Evolutionary conservation across 2,329 filamentous ascomycete genomes (phyloP).

Genomic region (Cryphonectria nitschkei): DNA sequence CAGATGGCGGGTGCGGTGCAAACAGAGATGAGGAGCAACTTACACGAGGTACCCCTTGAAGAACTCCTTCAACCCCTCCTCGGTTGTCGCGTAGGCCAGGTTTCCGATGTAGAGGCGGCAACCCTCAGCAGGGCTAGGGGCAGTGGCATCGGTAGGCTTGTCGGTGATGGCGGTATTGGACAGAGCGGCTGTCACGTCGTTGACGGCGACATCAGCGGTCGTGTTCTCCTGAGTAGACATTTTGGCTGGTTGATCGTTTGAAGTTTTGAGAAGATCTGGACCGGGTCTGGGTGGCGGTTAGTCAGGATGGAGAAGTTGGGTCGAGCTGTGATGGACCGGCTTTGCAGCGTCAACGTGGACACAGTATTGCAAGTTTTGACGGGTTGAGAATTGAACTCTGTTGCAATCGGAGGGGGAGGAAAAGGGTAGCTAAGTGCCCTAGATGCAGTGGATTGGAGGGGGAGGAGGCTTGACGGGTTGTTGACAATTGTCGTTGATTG

Average conservation of each 20-base stretch:
- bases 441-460: slow-evolving; percentile 55
- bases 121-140: slow-evolving; percentile 97
- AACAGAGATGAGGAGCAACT: slow-evolving; percentile 49
- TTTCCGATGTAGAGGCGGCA: slow-evolving; percentile 99
- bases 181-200: slow-evolving; percentile 75
- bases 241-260: slow-evolving; percentile 52
- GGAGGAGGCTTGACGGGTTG: slow-evolving; percentile 40
- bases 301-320: slow-evolving; percentile 46
- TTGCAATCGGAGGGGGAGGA: slow-evolving; percentile 67
- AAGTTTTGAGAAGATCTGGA: slow-evolving; percentile 37
- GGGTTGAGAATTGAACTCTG: slow-evolving; percentile 66
- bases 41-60: slow-evolving; percentile 99
- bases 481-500: slow-evolving; percentile 43
- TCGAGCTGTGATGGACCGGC: slow-evolving; percentile 36
- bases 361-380: slow-evolving; percentile 38
- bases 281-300: slow-evolving; percentile 46
- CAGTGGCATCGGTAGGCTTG: slow-evolving; percentile 74
- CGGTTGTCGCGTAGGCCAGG: slow-evolving; percentile 99
- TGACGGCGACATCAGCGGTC: slow-evolving; percentile 66
- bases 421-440: slow-evolving; percentile 92
- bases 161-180: slow-evolving; percentile 72
- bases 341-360: slow-evolving; percentile 43
- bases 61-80: slow-evolving; percentile 99
- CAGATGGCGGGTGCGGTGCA: background rate
- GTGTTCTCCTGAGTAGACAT: slow-evolving; percentile 87